Evolutionary conservation across 2,329 filamentous ascomycete species (phyloP).

Genomic region (Aspergillus novoparasiticus): DNA sequence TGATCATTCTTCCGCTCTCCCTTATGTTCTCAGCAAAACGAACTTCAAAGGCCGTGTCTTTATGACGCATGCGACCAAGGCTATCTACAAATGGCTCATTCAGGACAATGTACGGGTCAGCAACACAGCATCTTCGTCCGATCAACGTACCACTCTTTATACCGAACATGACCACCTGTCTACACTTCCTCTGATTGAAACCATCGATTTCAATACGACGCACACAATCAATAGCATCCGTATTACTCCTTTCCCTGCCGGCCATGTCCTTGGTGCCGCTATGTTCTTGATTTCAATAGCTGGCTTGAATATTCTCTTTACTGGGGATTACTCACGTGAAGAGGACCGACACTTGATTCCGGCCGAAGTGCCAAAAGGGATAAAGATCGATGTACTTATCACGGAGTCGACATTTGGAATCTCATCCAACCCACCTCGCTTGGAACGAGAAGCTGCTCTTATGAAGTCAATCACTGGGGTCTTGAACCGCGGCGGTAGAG

Average conservation of each 20-base stretch:
- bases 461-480: constrained; percentile 95
- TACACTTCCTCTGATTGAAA: constrained; percentile 91
- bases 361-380: constrained; percentile 81
- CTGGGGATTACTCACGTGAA: constrained; percentile 94
- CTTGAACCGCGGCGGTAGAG: constrained; percentile 86
- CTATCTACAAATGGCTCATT: constrained; percentile 99
- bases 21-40: constrained; percentile 95
- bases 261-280: constrained; percentile 95
- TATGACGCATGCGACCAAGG: constrained; percentile 99
- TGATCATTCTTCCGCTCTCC: constrained; percentile 97
- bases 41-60: constrained; percentile 96
- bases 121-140: constrained; percentile 66
- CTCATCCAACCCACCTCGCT: constrained; percentile 84
- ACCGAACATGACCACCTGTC: constrained; percentile 94
- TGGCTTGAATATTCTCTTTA: constrained; percentile 95
- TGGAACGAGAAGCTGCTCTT: constrained; percentile 87
- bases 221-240: constrained; percentile 95
- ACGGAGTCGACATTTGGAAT: constrained; percentile 98
- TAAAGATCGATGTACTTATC: constrained; percentile 95
- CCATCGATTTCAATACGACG: constrained; percentile 97
- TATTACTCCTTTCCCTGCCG: constrained; percentile 94
- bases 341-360: constrained; percentile 95
- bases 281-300: constrained; percentile 99
- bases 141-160: constrained; percentile 72
- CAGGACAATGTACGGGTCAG: constrained; percentile 92